Conservation (phyloP, 2,329 filamentous ascomycete species). For the Paraconiothyrium brasiliense region DNA sequence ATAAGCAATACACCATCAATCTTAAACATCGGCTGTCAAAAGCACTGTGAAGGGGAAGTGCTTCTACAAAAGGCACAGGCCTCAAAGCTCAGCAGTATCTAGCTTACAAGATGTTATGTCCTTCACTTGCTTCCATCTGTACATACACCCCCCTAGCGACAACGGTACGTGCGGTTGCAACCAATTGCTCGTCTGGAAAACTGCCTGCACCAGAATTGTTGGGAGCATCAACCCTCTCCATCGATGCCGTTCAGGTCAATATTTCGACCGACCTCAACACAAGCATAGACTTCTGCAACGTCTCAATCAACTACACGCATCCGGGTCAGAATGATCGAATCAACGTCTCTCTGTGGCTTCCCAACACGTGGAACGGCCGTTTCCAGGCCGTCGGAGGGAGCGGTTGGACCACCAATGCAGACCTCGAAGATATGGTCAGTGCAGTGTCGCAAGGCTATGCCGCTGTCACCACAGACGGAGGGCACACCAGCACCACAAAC, state of each 20-base stretch:
- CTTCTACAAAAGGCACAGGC: not conserved
- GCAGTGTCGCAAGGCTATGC: conserved; percentile 32
- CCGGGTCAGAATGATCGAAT: conserved; percentile 47
- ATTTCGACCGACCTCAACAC: not conserved
- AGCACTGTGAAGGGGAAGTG: not conserved
- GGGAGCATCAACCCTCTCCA: not conserved
- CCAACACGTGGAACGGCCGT: conserved; percentile 31
- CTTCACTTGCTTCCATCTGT: not conserved
- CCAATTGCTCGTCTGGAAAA: not conserved
- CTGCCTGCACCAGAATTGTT: not conserved
- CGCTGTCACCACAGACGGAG: conserved; percentile 29
- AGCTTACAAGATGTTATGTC: not conserved
- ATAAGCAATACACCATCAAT: not conserved
- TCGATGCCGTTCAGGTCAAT: not conserved
- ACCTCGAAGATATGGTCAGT: conserved; percentile 12
- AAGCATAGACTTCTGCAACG: conserved; percentile 43
- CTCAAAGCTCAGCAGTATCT: not conserved
- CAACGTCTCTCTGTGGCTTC: conserved; percentile 45
- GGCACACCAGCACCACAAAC: conserved; percentile 5
- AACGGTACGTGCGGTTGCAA: not conserved
- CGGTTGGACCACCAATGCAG: conserved; percentile 33
- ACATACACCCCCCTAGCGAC: not conserved
- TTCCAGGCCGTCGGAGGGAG: conserved; percentile 31
- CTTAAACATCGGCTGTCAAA: not conserved
- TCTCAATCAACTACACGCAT: conserved; percentile 52